Evolutionary conservation across 2,329 filamentous ascomycete species (phyloP).

Genomic region (Penicillium glabrum): DNA sequence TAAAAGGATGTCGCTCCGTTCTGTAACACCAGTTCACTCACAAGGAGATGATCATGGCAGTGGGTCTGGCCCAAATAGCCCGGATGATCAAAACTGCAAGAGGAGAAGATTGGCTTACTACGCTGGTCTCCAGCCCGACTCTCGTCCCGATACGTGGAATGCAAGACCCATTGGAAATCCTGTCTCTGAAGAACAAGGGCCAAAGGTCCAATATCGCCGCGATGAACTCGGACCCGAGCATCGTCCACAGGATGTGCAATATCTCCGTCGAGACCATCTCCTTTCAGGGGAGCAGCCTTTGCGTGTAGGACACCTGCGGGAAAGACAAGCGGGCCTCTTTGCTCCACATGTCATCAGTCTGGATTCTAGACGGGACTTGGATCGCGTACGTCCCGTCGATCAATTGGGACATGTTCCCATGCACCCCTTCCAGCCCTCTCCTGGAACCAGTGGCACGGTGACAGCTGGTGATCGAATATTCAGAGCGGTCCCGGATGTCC

Average conservation of each 20-base stretch:
- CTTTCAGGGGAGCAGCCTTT: slow-evolving; percentile 18
- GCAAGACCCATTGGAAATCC: slow-evolving; percentile 13
- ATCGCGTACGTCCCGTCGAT: slow-evolving; percentile 17
- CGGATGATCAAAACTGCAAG: slow-evolving; percentile 30
- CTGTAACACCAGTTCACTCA: slow-evolving; percentile 29
- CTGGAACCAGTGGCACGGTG: slow-evolving; percentile 17
- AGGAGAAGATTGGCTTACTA: slow-evolving; percentile 33
- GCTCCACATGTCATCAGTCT: slow-evolving; percentile 9
- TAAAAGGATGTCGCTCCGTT: slow-evolving; percentile 31
- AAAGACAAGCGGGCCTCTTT: slow-evolving; percentile 14
- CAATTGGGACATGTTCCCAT: slow-evolving; percentile 14
- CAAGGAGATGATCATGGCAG: slow-evolving; percentile 25
- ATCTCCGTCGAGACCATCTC: slow-evolving; percentile 25
- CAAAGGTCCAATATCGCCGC: slow-evolving; percentile 19
- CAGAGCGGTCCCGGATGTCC: slow-evolving; percentile 16
- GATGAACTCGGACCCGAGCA: slow-evolving; percentile 16
- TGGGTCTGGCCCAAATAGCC: slow-evolving; percentile 19
- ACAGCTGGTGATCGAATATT: slow-evolving; percentile 18
- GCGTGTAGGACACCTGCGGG: slow-evolving; percentile 18
- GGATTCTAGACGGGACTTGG: slow-evolving; percentile 16
- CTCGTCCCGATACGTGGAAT: slow-evolving; percentile 11
- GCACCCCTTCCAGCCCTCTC: slow-evolving; percentile 13
- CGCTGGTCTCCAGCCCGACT: slow-evolving; percentile 15
- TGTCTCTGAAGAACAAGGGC: slow-evolving; percentile 11
- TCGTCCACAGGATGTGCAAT: slow-evolving; percentile 17